Evolutionary conservation across 2,329 filamentous ascomycete genomes (phyloP), one percentile per base, ranked within the genome.

Genomic region (Diaporthe citri): DNA sequence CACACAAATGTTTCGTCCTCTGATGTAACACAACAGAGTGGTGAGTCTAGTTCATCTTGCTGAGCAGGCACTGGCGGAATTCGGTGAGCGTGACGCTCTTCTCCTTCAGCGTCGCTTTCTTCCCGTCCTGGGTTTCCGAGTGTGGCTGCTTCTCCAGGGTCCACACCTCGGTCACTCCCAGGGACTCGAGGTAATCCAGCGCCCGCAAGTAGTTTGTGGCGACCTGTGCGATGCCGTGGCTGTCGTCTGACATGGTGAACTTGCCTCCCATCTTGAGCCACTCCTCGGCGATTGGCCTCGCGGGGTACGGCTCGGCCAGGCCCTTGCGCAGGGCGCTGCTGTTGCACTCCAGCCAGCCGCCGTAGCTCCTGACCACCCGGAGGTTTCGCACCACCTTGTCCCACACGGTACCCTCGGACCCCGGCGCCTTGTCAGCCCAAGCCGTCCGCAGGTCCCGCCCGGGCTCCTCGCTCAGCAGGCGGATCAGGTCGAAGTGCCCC

Each of bases 211-310:
- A 98, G 82, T 97, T 96, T 69, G 95, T 92, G n/a, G 92, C 95
- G 7, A 99, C 89, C 82, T 99, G 96, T 2, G 90, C 93, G 75
- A 95, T 90, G 52, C 94, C 94, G 85, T 99, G 97, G 82, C 95
- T 98, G 84, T 99, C 97, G 83, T 99, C 97, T 9, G 95, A 98
- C 79, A 99, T 89, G 71, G 95, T 97, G 84, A 98, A 97, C 76
- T 90, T 90, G 34, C 97, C 96, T 34, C 93, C 93, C 79, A 94
- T 88, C 10, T 84, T 84, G 72, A 95, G 81, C 86, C 95, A 97
- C 82, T 91, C 90, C 93, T 94, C 89, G 79, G 95, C 95, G 80
- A 99, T 93, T 79, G 91, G 88, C 72, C 90, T 88, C 77, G 92
- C 92, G 0, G 97, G 97, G 87, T 99, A 99, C 60, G 96, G 95